These are phyloP conservation scores for Bacterosira constricta DNA, from an alignment of 108 stramenopile species.

Conservation along the genomic window DNA sequence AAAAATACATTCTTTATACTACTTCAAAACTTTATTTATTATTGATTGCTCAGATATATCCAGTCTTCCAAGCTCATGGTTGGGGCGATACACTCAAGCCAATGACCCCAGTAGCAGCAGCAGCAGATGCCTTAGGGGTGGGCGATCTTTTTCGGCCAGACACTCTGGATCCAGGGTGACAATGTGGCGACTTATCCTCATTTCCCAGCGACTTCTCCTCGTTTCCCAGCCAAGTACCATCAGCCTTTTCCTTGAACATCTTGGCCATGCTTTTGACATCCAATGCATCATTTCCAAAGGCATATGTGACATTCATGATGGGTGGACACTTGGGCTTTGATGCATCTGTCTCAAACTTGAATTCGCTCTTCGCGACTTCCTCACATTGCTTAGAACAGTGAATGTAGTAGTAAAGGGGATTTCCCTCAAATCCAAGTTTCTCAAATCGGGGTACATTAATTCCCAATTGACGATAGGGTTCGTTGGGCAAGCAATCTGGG, in stretches of 20 bases:
- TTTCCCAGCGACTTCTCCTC: neutral
- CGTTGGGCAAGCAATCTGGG: conserved; percentile 80
- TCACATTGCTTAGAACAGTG: conserved; percentile 64
- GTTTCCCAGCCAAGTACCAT: neutral
- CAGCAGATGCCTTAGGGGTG: neutral
- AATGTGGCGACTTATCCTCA: neutral
- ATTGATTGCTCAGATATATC: neutral
- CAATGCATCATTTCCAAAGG: conserved; percentile 50
- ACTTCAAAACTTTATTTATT: neutral
- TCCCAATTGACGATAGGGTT: conserved; percentile 29
- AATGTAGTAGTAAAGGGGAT: conserved; percentile 58
- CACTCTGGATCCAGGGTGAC: neutral
- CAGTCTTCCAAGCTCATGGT: neutral
- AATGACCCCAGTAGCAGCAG: neutral
- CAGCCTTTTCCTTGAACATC: conserved; percentile 25
- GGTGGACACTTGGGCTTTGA: conserved; percentile 47
- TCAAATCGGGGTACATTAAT: conserved; percentile 52
- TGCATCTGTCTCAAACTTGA: conserved; percentile 29
- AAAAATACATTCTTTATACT: neutral
- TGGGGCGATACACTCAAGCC: neutral
- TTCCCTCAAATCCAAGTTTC: conserved; percentile 48
- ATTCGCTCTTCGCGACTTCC: conserved; percentile 44
- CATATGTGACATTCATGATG: conserved; percentile 46
- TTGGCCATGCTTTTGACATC: conserved; percentile 26
- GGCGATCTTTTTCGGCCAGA: neutral